These are phyloP conservation scores for Orbilia brochopaga DNA, from an alignment of 2,329 filamentous ascomycete species.

Conservation along the genomic window DNA sequence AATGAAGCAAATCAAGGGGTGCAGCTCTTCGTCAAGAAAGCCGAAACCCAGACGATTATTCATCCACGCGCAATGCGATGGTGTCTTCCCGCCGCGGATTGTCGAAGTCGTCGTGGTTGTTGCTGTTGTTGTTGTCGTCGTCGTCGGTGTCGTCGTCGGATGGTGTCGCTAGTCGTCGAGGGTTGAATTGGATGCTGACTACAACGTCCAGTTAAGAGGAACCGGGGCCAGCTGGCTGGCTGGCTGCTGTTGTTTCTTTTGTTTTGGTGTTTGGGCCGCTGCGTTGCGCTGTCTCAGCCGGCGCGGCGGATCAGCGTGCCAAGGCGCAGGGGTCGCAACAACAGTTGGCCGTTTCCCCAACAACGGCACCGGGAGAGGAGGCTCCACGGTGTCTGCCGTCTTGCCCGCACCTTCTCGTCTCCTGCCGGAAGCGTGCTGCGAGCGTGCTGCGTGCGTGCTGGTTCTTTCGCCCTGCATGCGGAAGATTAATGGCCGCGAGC, in stretches of 20 bases:
- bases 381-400: too few relatives aligned
- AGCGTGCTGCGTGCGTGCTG: too few relatives aligned
- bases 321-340: slow-evolving; percentile 19
- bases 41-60: slow-evolving; percentile 13
- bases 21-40: slow-evolving; percentile 23
- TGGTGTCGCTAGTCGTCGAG: slow-evolving; percentile 7
- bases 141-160: neutral
- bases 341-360: slow-evolving; percentile 27
- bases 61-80: neutral
- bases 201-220: neutral
- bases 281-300: slow-evolving; percentile 38
- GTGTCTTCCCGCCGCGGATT: too few relatives aligned
- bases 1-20: slow-evolving; percentile 30
- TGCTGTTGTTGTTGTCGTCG: neutral
- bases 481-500: too few relatives aligned
- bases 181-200: slow-evolving; percentile 24
- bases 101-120: neutral
- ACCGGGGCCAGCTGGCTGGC: neutral
- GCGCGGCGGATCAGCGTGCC: slow-evolving; percentile 4
- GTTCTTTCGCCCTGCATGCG: neutral
- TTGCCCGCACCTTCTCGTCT: too few relatives aligned
- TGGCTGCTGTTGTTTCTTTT: slow-evolving; percentile 12
- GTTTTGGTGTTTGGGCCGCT: slow-evolving; percentile 48
- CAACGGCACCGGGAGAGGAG: slow-evolving; percentile 12
- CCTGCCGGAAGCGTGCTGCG: too few relatives aligned